Conservation (phyloP, 352 stramenopile species). For the Phytophthora sojae region DNA sequence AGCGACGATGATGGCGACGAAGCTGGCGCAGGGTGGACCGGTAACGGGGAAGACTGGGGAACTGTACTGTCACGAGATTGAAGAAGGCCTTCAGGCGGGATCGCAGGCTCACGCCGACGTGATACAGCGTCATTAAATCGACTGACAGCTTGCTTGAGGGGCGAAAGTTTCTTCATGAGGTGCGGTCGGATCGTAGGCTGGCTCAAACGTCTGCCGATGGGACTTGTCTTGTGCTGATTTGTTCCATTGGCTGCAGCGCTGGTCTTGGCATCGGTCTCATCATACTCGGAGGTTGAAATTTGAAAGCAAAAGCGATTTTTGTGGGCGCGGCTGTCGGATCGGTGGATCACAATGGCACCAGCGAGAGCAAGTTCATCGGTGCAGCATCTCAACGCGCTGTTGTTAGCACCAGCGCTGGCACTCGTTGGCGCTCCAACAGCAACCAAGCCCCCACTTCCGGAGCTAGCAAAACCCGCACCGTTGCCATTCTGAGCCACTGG, state of each 20-base stretch:
- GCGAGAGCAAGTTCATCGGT: slow-evolving; percentile 75
- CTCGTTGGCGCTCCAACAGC: slow-evolving; percentile 5
- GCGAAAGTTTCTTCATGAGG: slow-evolving; percentile 62
- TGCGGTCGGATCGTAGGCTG: slow-evolving; percentile 30
- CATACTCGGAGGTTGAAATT: slow-evolving; percentile 70
- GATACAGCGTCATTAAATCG: slow-evolving; percentile 57
- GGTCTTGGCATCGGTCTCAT: slow-evolving; percentile 31
- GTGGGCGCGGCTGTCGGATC: slow-evolving; percentile 66
- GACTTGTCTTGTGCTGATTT: slow-evolving; percentile 33
- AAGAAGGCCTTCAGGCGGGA: slow-evolving; percentile 3
- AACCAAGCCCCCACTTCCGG: slow-evolving; percentile 16
- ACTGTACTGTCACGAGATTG: not conserved
- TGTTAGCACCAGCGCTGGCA: not conserved
- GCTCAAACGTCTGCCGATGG: slow-evolving; percentile 20
- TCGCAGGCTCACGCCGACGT: slow-evolving; percentile 35
- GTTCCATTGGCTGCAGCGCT: slow-evolving; percentile 9
- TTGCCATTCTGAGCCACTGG: slow-evolving; percentile 27
- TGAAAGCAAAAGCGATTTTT: slow-evolving; percentile 87
- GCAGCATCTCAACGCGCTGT: slow-evolving; percentile 35
- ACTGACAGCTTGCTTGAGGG: slow-evolving; percentile 67
- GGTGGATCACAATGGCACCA: slow-evolving; percentile 85
- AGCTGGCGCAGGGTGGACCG: slow-evolving; percentile 7
- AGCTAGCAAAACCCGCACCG: slow-evolving; percentile 18
- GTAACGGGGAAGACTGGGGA: slow-evolving; percentile 17
- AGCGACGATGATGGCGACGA: slow-evolving; percentile 29